phyloP scores from a whole-genome alignment of 2,329 filamentous ascomycete species.

The Colletotrichum incanum region DNA sequence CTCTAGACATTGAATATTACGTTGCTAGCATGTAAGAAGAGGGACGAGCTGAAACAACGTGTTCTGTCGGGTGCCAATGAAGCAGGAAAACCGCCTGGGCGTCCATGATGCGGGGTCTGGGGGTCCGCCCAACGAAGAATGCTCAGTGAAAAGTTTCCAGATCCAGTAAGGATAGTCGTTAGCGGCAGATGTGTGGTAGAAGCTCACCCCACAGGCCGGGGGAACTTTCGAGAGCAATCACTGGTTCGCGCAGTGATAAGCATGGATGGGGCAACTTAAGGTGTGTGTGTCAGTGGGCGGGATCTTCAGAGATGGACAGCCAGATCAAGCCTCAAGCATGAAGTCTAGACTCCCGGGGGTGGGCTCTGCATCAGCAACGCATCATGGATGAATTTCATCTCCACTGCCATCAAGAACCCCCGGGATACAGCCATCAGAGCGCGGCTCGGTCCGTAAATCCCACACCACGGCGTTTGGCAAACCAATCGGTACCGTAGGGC shows the following conservation, averaged over 20 bases:
- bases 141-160: slow-evolving; percentile 25
- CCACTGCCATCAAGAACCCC: not conserved
- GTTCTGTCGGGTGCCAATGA: slow-evolving; percentile 11
- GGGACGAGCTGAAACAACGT: not conserved
- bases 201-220: not conserved
- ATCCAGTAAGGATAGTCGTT: slow-evolving; percentile 10
- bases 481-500: not conserved
- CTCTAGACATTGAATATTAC: not conserved
- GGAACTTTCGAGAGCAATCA: not conserved
- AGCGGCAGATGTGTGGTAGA: not conserved
- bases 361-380: slow-evolving; percentile 4
- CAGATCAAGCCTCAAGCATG: not conserved
- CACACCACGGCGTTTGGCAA: slow-evolving; percentile 21
- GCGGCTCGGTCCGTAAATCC: slow-evolving; percentile 27
- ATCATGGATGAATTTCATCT: slow-evolving; percentile 13
- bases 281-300: not conserved
- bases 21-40: not conserved
- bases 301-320: slow-evolving; percentile 7
- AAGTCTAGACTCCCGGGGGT: slow-evolving; percentile 16
- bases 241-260: slow-evolving; percentile 9
- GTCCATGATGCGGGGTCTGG: slow-evolving; percentile 7
- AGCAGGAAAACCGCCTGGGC: not conserved
- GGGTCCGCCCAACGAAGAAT: slow-evolving; percentile 3
- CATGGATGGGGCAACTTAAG: slow-evolving; percentile 8
- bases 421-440: not conserved